Base-by-base conservation (phyloP, 1,284 basidiomycete genomes). In the Sanghuangporus weigelae region DNA sequence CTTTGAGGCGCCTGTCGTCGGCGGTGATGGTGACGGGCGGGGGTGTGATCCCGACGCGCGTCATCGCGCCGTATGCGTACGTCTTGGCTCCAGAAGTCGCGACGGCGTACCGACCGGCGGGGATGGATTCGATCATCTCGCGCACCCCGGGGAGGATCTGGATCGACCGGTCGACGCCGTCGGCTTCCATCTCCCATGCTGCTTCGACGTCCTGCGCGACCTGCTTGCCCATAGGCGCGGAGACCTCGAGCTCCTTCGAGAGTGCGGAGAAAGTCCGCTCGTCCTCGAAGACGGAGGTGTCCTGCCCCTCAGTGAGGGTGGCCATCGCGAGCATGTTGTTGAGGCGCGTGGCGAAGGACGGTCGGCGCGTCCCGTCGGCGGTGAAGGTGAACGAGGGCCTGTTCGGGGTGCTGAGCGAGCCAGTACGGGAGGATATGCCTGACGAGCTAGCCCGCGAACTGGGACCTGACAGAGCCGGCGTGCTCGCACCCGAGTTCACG, bases 1-100 rank as follows among this genome's bases (percentile, higher is more conserved):
- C 58, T 11, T 56, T 55, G 31, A 64, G 63, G 23, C 63, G 63
- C 58, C 82, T 84, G 77, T 92, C 90, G 72, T 92, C 89, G 44
- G 89, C 89, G 19, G 90, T 92, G 74, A 92, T 89, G 31, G 89
- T 91, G 39, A 92, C 84, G 44, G 78, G 75, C 7, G 90, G 89
- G 10, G 88, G 87, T 1, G 79, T 79, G 73, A 92, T 92, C 16
- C 88, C 88, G 53, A 88, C 88, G 63, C 85, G 84, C 7, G 79
- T 80, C 81, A 90, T 86, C 70, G 87, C 89, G 21, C 87, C 88
- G 68, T 87, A 78, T 21, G 86, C 82, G 64, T 90, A 90, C 0
- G 87, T 90, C 71, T 85, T 87, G 1, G 90, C 89, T 7, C 89
- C 89, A 0, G 87, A 90, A 0, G 90, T 92, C 2, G 89, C 89